Conservation (phyloP, 1,284 basidiomycete species). For the Ganoderma boninense region DNA sequence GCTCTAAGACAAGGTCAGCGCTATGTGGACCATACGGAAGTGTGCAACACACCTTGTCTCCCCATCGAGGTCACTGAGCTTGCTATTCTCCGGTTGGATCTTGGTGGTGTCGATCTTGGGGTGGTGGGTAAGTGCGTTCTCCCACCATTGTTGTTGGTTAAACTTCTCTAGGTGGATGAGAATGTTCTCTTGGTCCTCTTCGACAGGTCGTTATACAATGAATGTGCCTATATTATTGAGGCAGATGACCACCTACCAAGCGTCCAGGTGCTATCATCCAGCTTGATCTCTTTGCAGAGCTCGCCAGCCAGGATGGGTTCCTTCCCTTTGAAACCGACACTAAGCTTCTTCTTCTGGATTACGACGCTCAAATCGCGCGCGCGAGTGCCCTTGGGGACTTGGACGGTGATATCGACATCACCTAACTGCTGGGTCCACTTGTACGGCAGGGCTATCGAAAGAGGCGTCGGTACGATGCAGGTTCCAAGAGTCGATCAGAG, state of each 20-base stretch:
- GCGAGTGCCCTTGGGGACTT: slow-evolving; percentile 89
- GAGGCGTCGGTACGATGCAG: slow-evolving; percentile 32
- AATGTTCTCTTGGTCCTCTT: slow-evolving; percentile 83
- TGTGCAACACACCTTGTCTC: slow-evolving; percentile 74
- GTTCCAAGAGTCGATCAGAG: slow-evolving; percentile 30
- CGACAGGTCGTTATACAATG: background rate
- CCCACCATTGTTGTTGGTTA: slow-evolving; percentile 95
- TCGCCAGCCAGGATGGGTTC: slow-evolving; percentile 91
- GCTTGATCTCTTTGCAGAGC: slow-evolving; percentile 91
- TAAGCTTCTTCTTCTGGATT: slow-evolving; percentile 85
- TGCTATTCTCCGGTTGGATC: slow-evolving; percentile 96
- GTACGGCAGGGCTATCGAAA: slow-evolving; percentile 83
- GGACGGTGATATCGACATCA: slow-evolving; percentile 86
- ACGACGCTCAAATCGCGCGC: slow-evolving; percentile 80
- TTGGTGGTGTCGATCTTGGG: slow-evolving; percentile 98
- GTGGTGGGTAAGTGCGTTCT: slow-evolving; percentile 93
- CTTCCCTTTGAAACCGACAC: slow-evolving; percentile 86
- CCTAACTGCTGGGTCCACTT: slow-evolving; percentile 91
- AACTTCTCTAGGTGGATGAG: slow-evolving; percentile 89
- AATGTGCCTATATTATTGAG: background rate
- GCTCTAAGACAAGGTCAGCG: slow-evolving; percentile 59
- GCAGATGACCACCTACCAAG: slow-evolving; percentile 67
- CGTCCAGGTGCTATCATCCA: slow-evolving; percentile 98
- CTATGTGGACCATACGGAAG: slow-evolving; percentile 16
- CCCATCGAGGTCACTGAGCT: slow-evolving; percentile 94